Conservation (phyloP, 2,329 filamentous ascomycete genomes). For the Bipolaris gigantea region DNA sequence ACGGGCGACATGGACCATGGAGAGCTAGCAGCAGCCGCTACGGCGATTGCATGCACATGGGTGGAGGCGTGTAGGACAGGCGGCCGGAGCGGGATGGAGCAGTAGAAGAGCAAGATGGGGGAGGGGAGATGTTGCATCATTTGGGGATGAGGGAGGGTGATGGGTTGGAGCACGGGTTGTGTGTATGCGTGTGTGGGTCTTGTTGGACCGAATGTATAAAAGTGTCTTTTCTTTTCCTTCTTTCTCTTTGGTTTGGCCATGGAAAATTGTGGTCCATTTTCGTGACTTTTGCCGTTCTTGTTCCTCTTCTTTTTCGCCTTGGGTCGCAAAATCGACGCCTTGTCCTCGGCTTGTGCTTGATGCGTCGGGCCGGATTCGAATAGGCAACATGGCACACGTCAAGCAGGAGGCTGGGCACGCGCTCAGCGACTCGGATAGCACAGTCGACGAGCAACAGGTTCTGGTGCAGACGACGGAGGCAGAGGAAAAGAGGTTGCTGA, state of each 20-base stretch:
- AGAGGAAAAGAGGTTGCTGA: constrained; percentile 60
- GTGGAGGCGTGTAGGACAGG: constrained; percentile 3
- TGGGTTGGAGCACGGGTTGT: background rate
- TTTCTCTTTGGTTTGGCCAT: too few species aligned
- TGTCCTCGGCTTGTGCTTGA: too few species aligned
- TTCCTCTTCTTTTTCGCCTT: too few species aligned
- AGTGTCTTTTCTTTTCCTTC: too few species aligned
- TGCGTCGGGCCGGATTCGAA: too few species aligned
- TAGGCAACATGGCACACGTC: constrained; percentile 26
- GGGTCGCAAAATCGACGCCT: too few species aligned
- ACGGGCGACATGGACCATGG: too few species aligned
- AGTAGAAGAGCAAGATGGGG: background rate
- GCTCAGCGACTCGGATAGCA: constrained; percentile 28
- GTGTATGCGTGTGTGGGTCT: background rate
- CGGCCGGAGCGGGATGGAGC: constrained; percentile 7
- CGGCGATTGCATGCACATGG: constrained; percentile 2
- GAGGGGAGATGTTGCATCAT: constrained; percentile 37
- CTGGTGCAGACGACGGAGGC: constrained; percentile 32
- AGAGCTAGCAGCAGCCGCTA: too few species aligned
- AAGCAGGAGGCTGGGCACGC: constrained; percentile 19
- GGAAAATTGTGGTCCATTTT: too few species aligned
- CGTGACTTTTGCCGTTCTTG: too few species aligned
- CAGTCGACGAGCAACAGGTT: constrained; percentile 19
- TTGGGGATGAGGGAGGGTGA: background rate
- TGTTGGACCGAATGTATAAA: too few species aligned